These are phyloP conservation scores for Cadophora sp. DNA, from an alignment of 2,329 filamentous ascomycete species.

Conservation along the genomic window DNA sequence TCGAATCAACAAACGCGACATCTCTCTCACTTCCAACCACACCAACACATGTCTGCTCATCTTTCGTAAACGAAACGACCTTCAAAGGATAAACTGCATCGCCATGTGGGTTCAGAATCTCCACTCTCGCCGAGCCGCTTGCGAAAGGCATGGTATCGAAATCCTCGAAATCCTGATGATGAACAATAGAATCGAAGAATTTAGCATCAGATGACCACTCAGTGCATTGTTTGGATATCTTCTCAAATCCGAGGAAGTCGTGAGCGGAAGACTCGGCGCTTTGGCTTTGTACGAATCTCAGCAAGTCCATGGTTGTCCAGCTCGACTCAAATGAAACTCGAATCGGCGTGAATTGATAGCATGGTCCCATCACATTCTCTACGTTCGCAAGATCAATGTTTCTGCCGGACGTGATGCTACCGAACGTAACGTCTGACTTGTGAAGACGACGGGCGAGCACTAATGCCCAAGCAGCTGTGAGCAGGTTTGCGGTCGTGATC, in stretches of 20 bases:
- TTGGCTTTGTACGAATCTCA: slow-evolving; percentile 46
- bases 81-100: slow-evolving; percentile 52
- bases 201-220: slow-evolving; percentile 36
- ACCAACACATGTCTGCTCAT: slow-evolving; percentile 51
- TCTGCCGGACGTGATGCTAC: slow-evolving; percentile 52
- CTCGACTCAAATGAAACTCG: slow-evolving; percentile 47
- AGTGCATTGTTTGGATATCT: slow-evolving; percentile 47
- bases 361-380: slow-evolving; percentile 53
- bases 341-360: slow-evolving; percentile 54
- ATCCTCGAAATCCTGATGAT: slow-evolving; percentile 41
- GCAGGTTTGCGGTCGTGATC: slow-evolving; percentile 52
- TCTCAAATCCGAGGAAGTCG: slow-evolving; percentile 47
- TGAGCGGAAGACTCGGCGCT: slow-evolving; percentile 42
- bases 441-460: slow-evolving; percentile 48
- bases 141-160: slow-evolving; percentile 53
- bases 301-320: slow-evolving; percentile 47
- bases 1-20: slow-evolving; percentile 45
- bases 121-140: slow-evolving; percentile 41
- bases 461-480: slow-evolving; percentile 53
- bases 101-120: slow-evolving; percentile 48
- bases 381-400: slow-evolving; percentile 48
- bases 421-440: slow-evolving; percentile 50
- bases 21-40: slow-evolving; percentile 53
- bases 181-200: slow-evolving; percentile 28
- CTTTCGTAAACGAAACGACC: slow-evolving; percentile 52